phyloP scores from a whole-genome alignment of 441 rosid species.

The Corymbia calophylla region DNA sequence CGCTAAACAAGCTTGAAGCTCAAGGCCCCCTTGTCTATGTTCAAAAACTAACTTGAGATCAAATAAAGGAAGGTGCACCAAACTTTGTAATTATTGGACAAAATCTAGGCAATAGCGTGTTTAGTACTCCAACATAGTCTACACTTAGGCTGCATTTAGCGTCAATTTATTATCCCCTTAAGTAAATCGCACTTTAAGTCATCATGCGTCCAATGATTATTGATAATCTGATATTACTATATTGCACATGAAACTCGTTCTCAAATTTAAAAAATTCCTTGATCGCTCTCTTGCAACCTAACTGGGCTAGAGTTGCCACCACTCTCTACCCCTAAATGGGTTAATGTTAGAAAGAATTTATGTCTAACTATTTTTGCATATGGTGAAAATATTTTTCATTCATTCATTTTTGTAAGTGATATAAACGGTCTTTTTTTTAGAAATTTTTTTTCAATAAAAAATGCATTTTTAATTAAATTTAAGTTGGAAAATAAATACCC shows the following conservation, averaged over 20 bases:
- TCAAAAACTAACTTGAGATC: neutral
- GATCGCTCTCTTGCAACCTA: neutral
- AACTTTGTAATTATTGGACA: neutral
- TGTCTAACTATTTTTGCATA: neutral
- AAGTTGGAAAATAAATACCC: neutral
- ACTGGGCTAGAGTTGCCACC: neutral
- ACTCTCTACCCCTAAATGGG: neutral
- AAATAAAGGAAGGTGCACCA: neutral
- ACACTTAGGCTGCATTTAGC: neutral
- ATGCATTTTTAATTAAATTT: no score
- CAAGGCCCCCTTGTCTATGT: neutral
- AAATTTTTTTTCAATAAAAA: no score
- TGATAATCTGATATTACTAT: neutral
- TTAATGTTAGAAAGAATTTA: neutral
- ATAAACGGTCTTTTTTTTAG: no score
- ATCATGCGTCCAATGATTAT: neutral
- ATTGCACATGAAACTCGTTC: neutral
- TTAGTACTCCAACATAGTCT: neutral
- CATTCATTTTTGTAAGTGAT: no score
- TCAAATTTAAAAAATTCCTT: neutral
- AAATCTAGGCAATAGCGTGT: neutral
- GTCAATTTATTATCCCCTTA: neutral
- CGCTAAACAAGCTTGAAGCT: neutral
- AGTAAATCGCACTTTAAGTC: neutral
- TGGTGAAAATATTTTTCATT: no score